phyloP scores from a whole-genome alignment of 768 basidiomycete genomes.

The Lentinula boryana region DNA sequence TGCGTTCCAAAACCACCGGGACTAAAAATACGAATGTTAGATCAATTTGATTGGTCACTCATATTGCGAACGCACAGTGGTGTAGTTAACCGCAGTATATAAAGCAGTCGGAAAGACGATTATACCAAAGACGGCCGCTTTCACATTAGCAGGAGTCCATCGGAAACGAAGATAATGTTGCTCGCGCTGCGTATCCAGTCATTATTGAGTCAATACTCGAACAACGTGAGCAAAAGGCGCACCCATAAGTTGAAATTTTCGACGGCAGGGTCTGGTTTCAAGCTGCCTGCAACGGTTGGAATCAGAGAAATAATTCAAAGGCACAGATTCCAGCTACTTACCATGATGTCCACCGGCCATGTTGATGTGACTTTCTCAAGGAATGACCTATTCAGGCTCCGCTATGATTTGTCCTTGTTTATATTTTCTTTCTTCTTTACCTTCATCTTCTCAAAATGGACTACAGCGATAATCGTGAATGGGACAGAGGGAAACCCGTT shows the following conservation, averaged over 20 bases:
- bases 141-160: conserved; percentile 9
- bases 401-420: conserved; percentile 28
- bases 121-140: conserved; percentile 1
- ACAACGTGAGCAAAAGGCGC: background rate
- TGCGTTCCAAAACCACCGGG: conserved; percentile 18
- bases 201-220: background rate
- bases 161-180: conserved; percentile 11
- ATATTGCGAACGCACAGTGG: background rate
- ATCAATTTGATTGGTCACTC: conserved; percentile 1
- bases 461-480: conserved; percentile 63
- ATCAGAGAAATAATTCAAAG: conserved; percentile 19
- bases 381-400: conserved; percentile 13
- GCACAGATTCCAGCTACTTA: background rate
- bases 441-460: conserved; percentile 40
- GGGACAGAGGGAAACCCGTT: conserved; percentile 73
- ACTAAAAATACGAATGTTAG: conserved; percentile 6
- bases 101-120: conserved; percentile 8
- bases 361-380: background rate
- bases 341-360: conserved; percentile 55
- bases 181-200: conserved; percentile 8
- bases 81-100: background rate
- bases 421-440: conserved; percentile 21
- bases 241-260: conserved; percentile 53
- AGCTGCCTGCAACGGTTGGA: background rate
- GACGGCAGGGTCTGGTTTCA: conserved; percentile 44